phyloP scores from a whole-genome alignment of 768 basidiomycete genomes.

The Mycena rebaudengoi region DNA sequence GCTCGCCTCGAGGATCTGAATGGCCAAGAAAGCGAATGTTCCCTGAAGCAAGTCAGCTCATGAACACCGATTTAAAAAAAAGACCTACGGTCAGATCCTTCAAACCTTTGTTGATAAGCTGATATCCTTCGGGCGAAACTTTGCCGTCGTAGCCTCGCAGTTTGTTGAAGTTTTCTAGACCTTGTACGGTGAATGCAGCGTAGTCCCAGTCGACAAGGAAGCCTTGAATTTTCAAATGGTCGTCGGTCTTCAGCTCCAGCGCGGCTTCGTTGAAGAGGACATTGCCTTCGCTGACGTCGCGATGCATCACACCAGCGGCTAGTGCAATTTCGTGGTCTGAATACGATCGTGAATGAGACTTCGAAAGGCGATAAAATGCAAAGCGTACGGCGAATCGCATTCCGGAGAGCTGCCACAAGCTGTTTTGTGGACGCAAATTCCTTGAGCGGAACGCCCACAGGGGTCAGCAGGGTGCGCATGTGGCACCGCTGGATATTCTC shows the following conservation, averaged over 20 bases:
- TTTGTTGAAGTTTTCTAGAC: neutral
- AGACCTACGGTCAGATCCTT: conserved; percentile 12
- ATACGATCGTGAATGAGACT: neutral
- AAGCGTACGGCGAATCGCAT: conserved; percentile 10
- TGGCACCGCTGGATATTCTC: neutral
- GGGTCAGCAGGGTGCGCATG: conserved; percentile 1
- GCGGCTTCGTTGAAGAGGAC: conserved; percentile 4
- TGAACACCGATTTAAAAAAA: too few species aligned
- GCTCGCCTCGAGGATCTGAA: neutral
- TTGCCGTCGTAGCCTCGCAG: neutral
- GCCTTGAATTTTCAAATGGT: neutral
- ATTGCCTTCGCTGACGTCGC: conserved; percentile 20
- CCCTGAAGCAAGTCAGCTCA: neutral
- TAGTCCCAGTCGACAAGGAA: conserved; percentile 22
- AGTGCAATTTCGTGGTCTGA: conserved; percentile 8
- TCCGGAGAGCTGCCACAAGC: neutral
- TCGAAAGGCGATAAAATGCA: neutral
- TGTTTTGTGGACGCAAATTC: neutral
- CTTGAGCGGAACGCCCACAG: neutral
- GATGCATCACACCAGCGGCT: conserved; percentile 11
- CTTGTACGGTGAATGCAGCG: conserved; percentile 13
- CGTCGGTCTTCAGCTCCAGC: neutral
- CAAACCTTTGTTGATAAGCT: conserved; percentile 1
- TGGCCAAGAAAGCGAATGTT: conserved; percentile 1
- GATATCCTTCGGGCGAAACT: neutral